Base-by-base conservation (phyloP, 1,139 yeast genomes). In the Pichia sp. region DNA sequence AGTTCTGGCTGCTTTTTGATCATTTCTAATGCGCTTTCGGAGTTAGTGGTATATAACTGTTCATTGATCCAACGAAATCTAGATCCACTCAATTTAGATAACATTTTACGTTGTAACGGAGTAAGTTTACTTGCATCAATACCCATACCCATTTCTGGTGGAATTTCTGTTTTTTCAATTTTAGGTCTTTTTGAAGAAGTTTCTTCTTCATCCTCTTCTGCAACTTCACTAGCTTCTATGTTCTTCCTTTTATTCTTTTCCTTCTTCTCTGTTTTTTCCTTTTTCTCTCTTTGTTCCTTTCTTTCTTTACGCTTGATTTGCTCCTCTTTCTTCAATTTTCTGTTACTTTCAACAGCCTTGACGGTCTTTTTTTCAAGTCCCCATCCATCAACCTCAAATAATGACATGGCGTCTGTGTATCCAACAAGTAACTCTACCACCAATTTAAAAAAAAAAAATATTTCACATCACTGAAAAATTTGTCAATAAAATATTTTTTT, bases 31-130 rank as follows among this genome's bases (percentile, higher is more conserved):
- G 98, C 98, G 32, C 78, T 78, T 11, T 76, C 79, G 0, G 97
- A 88, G 1, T 81, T 67, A 29, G 81, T 83, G 0, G 97, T 92
- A 59, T 92, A 92, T 29, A 92, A 69, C 60, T 90, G 95, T 63
- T 92, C 98, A 61, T 92, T 92, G 60, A 92, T 94, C 97, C 97
- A 92, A 62, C 99, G 74, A 66, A 92, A 92, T 56, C 98, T 70
- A 0, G 97, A 88, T 0, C 98, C 99, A 2, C 95, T 79, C 40
- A 92, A 73, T 62, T 92, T 92, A 42, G 86, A 88, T 81, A 87
- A 79, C 97, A 92, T 92, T 60, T 92, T 94, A 57, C 85, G 87
- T 63, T 94, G 98, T 53, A 94, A 68, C 16, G 97, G 95, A 0
- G 97, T 90, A 44, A 92, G 68, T 47, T 82, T 81, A 1, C 69